Conservation (phyloP, 2,329 filamentous ascomycete genomes). For the Hymenoscyphus scutula region DNA sequence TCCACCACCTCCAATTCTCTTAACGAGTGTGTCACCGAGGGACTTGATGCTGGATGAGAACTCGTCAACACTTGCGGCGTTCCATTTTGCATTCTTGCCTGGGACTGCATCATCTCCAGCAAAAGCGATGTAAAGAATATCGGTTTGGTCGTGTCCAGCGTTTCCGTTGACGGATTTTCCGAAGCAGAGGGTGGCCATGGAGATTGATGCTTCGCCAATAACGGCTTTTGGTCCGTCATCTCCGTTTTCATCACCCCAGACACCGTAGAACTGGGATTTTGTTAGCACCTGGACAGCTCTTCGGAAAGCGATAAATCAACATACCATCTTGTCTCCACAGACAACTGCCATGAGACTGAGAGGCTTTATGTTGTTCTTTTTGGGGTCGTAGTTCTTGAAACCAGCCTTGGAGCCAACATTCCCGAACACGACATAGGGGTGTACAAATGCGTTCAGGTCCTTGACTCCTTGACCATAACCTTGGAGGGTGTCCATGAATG, state of each 20-base stretch:
- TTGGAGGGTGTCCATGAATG: slow-evolving; percentile 44
- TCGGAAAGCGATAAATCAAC: neutral
- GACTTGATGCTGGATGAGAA: slow-evolving; percentile 53
- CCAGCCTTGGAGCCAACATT: slow-evolving; percentile 41
- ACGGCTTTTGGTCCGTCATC: slow-evolving; percentile 46
- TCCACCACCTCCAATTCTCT: slow-evolving; percentile 33
- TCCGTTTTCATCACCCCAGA: slow-evolving; percentile 63
- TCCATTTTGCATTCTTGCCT: slow-evolving; percentile 54
- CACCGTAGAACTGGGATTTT: slow-evolving; percentile 48
- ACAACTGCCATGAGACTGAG: slow-evolving; percentile 56
- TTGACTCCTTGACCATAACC: slow-evolving; percentile 40
- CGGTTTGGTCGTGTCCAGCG: slow-evolving; percentile 52
- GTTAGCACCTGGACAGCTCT: neutral
- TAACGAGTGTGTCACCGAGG: slow-evolving; percentile 53
- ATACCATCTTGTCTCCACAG: slow-evolving; percentile 45
- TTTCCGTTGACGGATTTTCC: slow-evolving; percentile 52
- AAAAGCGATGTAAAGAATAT: slow-evolving; percentile 64
- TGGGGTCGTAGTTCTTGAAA: slow-evolving; percentile 43
- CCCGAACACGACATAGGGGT: slow-evolving; percentile 54
- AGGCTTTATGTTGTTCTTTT: slow-evolving; percentile 45
- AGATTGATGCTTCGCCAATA: slow-evolving; percentile 57
- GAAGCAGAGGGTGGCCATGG: slow-evolving; percentile 57
- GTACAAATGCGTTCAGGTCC: slow-evolving; percentile 51
- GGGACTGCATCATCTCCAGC: slow-evolving; percentile 55
- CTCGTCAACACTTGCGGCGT: slow-evolving; percentile 44